Evolutionary conservation across 805 yeast species (phyloP).

Genomic region (Yamadazyma philogaea): DNA sequence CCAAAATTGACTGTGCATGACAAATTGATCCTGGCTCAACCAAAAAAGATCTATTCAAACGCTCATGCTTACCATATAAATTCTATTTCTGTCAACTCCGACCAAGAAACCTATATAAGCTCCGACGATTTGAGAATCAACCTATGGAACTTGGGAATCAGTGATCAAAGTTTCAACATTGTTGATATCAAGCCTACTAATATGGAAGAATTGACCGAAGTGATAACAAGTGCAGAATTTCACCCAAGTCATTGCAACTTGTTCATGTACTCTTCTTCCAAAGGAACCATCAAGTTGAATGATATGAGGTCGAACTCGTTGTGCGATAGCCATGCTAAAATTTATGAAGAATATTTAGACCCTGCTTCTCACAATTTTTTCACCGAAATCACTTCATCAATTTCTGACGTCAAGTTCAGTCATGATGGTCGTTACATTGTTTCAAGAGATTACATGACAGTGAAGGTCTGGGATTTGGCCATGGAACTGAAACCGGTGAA

Average conservation of each 20-base stretch:
- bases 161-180: constrained; percentile 93
- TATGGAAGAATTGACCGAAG: constrained; percentile 99
- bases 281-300: constrained; percentile 91
- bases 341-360: constrained; percentile 90
- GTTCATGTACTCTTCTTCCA: constrained; percentile 92
- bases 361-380: constrained; percentile 92
- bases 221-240: constrained; percentile 93
- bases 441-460: constrained; percentile 96
- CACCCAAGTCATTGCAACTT: constrained; percentile 90
- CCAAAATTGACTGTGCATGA: constrained; percentile 94
- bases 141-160: constrained; percentile 90
- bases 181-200: constrained; percentile 97
- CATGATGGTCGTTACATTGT: constrained; percentile 92
- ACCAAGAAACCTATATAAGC: constrained; percentile 90
- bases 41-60: constrained; percentile 85
- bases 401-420: constrained; percentile 89
- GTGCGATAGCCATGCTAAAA: constrained; percentile 84
- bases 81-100: constrained; percentile 90
- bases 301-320: constrained; percentile 96
- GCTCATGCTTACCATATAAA: constrained; percentile 98
- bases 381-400: constrained; percentile 93
- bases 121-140: constrained; percentile 94
- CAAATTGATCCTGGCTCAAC: constrained; percentile 91
- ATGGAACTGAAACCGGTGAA: constrained; percentile 95
- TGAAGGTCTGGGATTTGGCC: constrained; percentile 95